phyloP scores from a whole-genome alignment of 768 basidiomycete genomes.

The Collybia sp. region DNA sequence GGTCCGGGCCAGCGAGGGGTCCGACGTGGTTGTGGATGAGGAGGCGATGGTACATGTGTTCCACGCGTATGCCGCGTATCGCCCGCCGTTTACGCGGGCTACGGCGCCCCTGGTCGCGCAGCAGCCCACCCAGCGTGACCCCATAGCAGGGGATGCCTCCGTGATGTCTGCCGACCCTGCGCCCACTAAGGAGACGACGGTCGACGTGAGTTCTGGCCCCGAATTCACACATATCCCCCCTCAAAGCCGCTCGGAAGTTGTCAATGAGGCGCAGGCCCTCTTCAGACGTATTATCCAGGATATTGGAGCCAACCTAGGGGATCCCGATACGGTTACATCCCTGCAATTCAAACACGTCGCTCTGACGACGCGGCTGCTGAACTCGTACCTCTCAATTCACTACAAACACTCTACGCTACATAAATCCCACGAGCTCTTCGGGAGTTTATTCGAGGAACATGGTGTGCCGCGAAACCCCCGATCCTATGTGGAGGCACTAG shows the following conservation, averaged over 20 bases:
- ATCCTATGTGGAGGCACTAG: constrained; percentile 62
- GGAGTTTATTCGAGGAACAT: constrained; percentile 38
- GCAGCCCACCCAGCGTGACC: background rate
- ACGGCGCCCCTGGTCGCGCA: constrained; percentile 37
- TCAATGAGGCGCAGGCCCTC: constrained; percentile 64
- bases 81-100: constrained; percentile 58
- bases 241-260: constrained; percentile 65
- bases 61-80: constrained; percentile 82
- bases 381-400: constrained; percentile 78
- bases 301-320: constrained; percentile 9
- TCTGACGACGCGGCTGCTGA: constrained; percentile 61
- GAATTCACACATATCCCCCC: constrained; percentile 59
- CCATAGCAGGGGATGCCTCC: background rate
- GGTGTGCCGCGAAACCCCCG: constrained; percentile 44
- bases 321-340: constrained; percentile 8
- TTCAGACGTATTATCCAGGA: constrained; percentile 58
- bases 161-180: background rate
- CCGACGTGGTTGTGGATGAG: constrained; percentile 44
- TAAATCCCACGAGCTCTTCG: constrained; percentile 43
- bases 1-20: constrained; percentile 34
- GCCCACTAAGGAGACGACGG: background rate
- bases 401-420: constrained; percentile 52
- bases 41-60: constrained; percentile 80
- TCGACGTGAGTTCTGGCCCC: constrained; percentile 13
- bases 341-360: constrained; percentile 52